A percentile compares a stretch with the other conserved stretches of the same genome.
phyloP scores from a whole-genome alignment of 345 rosid species.

The Luvunga scandens region DNA sequence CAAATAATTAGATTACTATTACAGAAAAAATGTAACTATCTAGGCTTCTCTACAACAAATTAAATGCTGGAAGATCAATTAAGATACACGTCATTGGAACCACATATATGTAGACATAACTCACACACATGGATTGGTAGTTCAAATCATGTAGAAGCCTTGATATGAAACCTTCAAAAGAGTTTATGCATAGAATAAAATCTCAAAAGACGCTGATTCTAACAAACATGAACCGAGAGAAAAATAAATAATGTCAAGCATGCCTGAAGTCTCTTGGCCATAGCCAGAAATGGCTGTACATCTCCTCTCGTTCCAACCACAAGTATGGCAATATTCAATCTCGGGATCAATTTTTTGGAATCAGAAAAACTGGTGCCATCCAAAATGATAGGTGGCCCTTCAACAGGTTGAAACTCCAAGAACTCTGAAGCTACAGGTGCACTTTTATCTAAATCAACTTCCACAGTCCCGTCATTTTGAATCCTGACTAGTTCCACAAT shows the following conservation, averaged over 20 bases:
- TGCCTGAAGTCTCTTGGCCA: conserved; percentile 97
- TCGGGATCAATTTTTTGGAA: conserved; percentile 61
- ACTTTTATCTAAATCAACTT: conserved; percentile 70
- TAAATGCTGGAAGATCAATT: background rate
- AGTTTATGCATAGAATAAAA: background rate
- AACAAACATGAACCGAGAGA: background rate
- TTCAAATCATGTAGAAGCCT: background rate
- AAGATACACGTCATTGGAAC: background rate
- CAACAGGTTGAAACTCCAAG: conserved; percentile 61
- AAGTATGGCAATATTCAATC: conserved; percentile 75
- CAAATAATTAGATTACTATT: background rate
- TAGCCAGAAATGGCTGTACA: conserved; percentile 93
- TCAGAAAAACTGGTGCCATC: conserved; percentile 38
- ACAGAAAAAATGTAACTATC: background rate
- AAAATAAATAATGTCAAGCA: conserved; percentile 13
- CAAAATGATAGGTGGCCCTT: conserved; percentile 39
- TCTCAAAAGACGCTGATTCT: background rate
- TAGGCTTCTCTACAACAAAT: background rate
- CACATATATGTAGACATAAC: background rate
- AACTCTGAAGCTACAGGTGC: conserved; percentile 75
- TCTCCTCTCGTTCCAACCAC: conserved; percentile 99
- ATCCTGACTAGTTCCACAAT: conserved; percentile 80
- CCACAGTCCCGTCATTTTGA: conserved; percentile 94
- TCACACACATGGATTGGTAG: background rate
- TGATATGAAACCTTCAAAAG: background rate